phyloP scores from a whole-genome alignment of 805 yeast species.

The Metschnikowia kunwiensis region DNA sequence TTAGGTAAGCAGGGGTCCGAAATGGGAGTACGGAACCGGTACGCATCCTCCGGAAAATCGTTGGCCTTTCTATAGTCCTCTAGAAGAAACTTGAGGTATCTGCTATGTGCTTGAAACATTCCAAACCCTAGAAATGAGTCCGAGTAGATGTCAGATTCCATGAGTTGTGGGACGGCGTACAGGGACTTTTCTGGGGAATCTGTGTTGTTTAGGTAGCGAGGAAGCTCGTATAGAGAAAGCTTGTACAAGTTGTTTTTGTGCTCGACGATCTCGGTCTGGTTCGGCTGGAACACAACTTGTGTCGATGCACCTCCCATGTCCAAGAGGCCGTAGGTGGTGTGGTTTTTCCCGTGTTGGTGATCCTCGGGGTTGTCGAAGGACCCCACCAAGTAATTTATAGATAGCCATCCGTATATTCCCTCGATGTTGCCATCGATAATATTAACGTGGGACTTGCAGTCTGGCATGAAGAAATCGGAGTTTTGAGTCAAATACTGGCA shows the following conservation, averaged over 20 bases:
- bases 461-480: conserved; percentile 56
- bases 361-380: conserved; percentile 36
- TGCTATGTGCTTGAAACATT: conserved; percentile 50
- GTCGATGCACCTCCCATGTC: conserved; percentile 68
- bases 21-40: conserved; percentile 27
- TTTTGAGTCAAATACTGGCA: conserved; percentile 49
- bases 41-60: conserved; percentile 13
- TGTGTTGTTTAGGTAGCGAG: conserved; percentile 19
- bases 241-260: conserved; percentile 46
- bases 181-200: not conserved
- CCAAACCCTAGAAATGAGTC: conserved; percentile 63
- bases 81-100: conserved; percentile 40
- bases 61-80: conserved; percentile 20
- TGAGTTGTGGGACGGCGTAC: conserved; percentile 18
- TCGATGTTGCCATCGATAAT: conserved; percentile 63
- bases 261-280: conserved; percentile 40
- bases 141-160: conserved; percentile 46
- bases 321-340: conserved; percentile 52
- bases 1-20: conserved; percentile 59
- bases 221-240: conserved; percentile 40
- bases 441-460: conserved; percentile 57
- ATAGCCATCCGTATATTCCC: conserved; percentile 66
- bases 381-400: conserved; percentile 54
- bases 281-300: conserved; percentile 63
- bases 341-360: conserved; percentile 43